Evolutionary conservation across 1,284 basidiomycete species (phyloP), one percentile per base, ranked within the genome.

Genomic region (Exsudoporus floridanus): DNA sequence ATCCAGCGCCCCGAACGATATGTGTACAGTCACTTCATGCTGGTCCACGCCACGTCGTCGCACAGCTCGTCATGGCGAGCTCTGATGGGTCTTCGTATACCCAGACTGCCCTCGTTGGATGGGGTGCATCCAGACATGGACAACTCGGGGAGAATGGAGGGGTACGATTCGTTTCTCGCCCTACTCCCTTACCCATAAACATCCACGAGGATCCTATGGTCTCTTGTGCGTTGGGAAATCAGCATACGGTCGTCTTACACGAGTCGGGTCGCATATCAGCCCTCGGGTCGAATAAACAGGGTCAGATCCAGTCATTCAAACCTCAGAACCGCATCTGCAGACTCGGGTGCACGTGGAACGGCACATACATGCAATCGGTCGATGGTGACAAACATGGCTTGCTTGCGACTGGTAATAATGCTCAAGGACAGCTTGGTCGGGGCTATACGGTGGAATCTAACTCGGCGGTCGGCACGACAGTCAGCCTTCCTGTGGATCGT

Each of bases 91-190:
- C 47, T 9, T 21, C 37, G 2, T 16, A 25, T 16, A 18, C 46
- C 5, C 46, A 30, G n/a, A 61, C 65, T 39, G 54, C 77, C 31
- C 57, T 90, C 12, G 71, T 86, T 1, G 93, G 92, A 3, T 96
- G 93, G 93, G 94, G 93, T 5, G 77, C 84, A 4, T 79, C 82
- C 23, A 75, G 94, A 37, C 91, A 93, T 61, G 91, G 91, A 2
- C 92, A 93, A 61, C 77, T 92, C 1, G 88, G 87, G 13, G 30
- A 50, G 31, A 42, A 19, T 52, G 60, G 37, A 37, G 64, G 46
- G 18, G 50, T 37, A 21, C 62, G 57, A 16, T 59, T 46, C 56
- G 37, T 56, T 46, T 43, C 48, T 46, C 62, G 56, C 38, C 63
- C 66, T 49, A 40, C 59, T 51, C 37, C 58, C 61, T n/a, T 62